Base-by-base conservation (phyloP, 192 early-diverging fungal species). In the Entophlyctis luteolus region DNA sequence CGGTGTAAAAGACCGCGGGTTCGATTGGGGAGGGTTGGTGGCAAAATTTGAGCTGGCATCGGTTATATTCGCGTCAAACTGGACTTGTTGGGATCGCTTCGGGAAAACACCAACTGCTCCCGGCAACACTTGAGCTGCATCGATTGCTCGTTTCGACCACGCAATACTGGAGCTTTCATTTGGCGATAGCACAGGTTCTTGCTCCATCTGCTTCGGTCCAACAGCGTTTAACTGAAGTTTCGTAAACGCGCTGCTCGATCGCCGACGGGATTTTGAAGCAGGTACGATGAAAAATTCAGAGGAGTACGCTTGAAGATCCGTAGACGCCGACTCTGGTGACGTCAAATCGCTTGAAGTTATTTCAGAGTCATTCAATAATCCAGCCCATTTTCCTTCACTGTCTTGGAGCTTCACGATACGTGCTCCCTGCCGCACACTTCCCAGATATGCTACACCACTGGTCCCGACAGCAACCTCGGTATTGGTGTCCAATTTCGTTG, bases 381-480 rank as follows among this genome's bases (percentile, higher is more conserved):
- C 52, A 39, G 63, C 62, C 50, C 57, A 58, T 31, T 62, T 60
- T 28, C 69, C 69, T 33, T 76, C 70, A 36, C 71, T 68, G 23
- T 72, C 62, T 49, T 50, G 39, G 2, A 73, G 52, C 12, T 45
- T 32, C 1, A 85, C 55, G 2, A 89, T 74, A 0, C 76, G 62
- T 2, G 83, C 88, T 6, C 77, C 78, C 65, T 89, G 86, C 75
- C 2, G 80, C 77, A 75, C 67, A 39, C 48, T 72, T 18, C 84
- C 87, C 63, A 74, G 83, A 58, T 84, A 86, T 18, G 82, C 74
- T 74, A 84, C 84, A 60, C 81, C 88, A 68, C 79, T 76, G 18
- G 75, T 74, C 2, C 84, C 87, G 10, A 72, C 55, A 12, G 72
- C 60, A 33, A 87, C 63, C n/a, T 59, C 48, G 20, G 59, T 4